Percentiles rank a stretch among this genome's conserved stretches.
Evolutionary conservation across 75 land plant species (phyloP).

Genomic region (Picea glauca): DNA sequence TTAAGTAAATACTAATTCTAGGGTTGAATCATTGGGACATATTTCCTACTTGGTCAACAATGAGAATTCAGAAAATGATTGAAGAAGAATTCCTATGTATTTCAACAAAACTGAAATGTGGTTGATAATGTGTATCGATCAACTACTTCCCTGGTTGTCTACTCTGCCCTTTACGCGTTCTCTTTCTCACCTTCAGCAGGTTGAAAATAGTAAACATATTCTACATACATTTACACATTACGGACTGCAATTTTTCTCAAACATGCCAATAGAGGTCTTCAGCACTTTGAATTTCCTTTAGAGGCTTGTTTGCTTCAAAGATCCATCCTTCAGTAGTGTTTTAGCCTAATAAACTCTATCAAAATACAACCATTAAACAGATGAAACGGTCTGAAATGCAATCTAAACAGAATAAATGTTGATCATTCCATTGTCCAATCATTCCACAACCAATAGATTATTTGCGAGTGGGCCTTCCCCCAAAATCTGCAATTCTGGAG

Average conservation of each 20-base stretch:
- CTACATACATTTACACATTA: not conserved
- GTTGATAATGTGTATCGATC: no score
- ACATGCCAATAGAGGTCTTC: not conserved
- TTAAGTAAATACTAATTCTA: no score
- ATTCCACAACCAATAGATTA: constrained; percentile 75
- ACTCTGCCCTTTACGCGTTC: not conserved
- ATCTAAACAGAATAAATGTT: not conserved
- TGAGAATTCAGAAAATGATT: no score
- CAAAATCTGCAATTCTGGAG: constrained; percentile 63
- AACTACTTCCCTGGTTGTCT: no score
- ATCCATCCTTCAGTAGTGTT: not conserved
- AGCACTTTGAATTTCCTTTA: no score
- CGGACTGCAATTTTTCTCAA: not conserved
- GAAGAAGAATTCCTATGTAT: no score
- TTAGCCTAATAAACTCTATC: not conserved
- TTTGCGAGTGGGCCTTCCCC: constrained; percentile 87
- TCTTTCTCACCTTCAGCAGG: not conserved
- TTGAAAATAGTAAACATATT: no score
- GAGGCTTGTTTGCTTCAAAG: not conserved
- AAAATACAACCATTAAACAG: no score
- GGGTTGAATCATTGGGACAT: no score
- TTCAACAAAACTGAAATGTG: no score
- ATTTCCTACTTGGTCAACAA: no score
- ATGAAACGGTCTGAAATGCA: not conserved
- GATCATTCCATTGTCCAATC: constrained; percentile 1